Base-by-base conservation (phyloP, 352 stramenopile genomes). In the Lagenidium giganteum region DNA sequence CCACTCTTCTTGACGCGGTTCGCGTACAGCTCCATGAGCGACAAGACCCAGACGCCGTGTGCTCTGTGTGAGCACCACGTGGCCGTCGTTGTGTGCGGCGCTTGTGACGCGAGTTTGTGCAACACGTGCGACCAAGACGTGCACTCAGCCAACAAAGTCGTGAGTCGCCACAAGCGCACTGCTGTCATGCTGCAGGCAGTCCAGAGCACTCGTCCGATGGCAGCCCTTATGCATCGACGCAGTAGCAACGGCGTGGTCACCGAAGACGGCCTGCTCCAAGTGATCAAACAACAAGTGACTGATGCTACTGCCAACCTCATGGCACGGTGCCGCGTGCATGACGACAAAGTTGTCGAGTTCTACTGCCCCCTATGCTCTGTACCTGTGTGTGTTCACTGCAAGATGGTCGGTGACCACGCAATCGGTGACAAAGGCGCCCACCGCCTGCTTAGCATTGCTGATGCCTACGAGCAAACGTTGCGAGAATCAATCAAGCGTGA, bases 121-220 rank as follows among this genome's bases (percentile, higher is more conserved):
- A 37, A 44, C 2, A 39, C 55, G 17, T 93, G 80, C 34, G 80
- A 92, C 47, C 45, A 83, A 20, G 50, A 84, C 47, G 66, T 88
- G 6, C 77, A 93, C 48, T 87, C 72, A 11, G 75, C 80, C 4
- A 93, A 93, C 59, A 93, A 89, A 26, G 64, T 93, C 28, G 77
- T 83, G 14, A 65, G 74, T 26, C 70, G 78, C 9, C 80, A 93
- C 45, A 79, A 73, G 39, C 70, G 77, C 18, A 63, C 55, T 8
- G n/a, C n/a, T n/a, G n/a, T n/a, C n/a, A n/a, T n/a, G n/a, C n/a
- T n/a, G n/a, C n/a, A n/a, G n/a, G n/a, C n/a, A n/a, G n/a, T n/a
- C n/a, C n/a, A n/a, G n/a, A n/a, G n/a, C n/a, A n/a, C n/a, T n/a
- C n/a, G n/a, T n/a, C n/a, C n/a, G n/a, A n/a, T n/a, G n/a, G n/a